phyloP scores from a whole-genome alignment of 1,284 basidiomycete species.

The Amylostereum areolatum region DNA sequence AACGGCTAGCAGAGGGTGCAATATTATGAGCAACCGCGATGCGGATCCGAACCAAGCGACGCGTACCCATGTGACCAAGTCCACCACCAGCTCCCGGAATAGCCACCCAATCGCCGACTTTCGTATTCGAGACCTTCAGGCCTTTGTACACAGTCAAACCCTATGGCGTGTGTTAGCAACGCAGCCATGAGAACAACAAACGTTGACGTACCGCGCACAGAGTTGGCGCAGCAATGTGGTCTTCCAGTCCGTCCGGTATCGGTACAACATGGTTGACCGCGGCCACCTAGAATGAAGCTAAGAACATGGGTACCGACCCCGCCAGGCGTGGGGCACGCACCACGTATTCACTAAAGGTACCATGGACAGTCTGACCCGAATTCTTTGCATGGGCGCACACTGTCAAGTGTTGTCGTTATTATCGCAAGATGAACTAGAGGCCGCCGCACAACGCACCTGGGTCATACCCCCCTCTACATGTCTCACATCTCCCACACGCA shows the following conservation, averaged over 20 bases:
- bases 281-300: constrained; percentile 31
- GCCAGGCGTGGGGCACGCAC: too few species aligned
- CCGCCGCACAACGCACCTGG: constrained; percentile 29
- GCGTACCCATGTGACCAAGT: constrained; percentile 50
- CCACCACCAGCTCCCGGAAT: constrained; percentile 66
- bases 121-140: constrained; percentile 48
- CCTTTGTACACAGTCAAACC: constrained; percentile 69
- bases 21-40: too few species aligned
- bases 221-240: constrained; percentile 57
- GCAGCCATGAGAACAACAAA: not conserved
- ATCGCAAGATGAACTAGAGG: constrained; percentile 4
- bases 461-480: constrained; percentile 55
- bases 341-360: constrained; percentile 44
- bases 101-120: constrained; percentile 60
- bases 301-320: too few species aligned
- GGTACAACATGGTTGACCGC: constrained; percentile 61
- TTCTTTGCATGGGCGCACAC: constrained; percentile 38
- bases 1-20: constrained; percentile 33
- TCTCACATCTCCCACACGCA: constrained; percentile 56
- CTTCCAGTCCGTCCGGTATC: constrained; percentile 52
- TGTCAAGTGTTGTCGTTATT: too few species aligned
- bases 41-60: too few species aligned
- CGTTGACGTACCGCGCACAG: constrained; percentile 50
- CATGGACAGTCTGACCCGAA: constrained; percentile 58
- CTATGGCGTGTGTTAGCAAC: constrained; percentile 19